A percentile compares a stretch with the other conserved stretches of the same genome.
These are phyloP conservation scores for Phytopythium mirpurense DNA, from an alignment of 352 stramenopile species.

Conservation along the genomic window DNA sequence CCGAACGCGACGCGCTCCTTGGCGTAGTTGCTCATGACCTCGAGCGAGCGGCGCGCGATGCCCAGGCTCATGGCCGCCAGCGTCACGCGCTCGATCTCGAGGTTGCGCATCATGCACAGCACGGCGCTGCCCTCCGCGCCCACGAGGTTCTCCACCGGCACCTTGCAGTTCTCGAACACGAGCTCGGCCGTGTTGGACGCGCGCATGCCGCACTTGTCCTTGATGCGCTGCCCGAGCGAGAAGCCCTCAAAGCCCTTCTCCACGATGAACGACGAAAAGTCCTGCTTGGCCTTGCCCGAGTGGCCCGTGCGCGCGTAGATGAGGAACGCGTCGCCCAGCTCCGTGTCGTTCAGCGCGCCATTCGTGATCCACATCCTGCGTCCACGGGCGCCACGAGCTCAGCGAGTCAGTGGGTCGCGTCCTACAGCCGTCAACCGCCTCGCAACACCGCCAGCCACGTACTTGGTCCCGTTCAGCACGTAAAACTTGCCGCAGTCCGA, in stretches of 20 bases:
- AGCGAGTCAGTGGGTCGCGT: background rate
- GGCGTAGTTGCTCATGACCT: conserved; percentile 96
- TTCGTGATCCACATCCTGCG: conserved; percentile 99
- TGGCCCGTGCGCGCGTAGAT: conserved; percentile 96
- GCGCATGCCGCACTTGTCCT: conserved; percentile 98
- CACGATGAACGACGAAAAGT: conserved; percentile 98
- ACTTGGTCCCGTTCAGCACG: conserved; percentile 86
- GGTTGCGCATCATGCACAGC: conserved; percentile 95
- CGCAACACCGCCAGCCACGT: conserved; percentile 11
- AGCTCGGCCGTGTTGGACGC: conserved; percentile 97
- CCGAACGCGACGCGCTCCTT: conserved; percentile 95
- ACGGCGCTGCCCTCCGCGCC: conserved; percentile 67
- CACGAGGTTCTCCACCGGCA: conserved; percentile 92
- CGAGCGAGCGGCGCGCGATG: conserved; percentile 95
- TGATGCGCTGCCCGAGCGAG: conserved; percentile 96
- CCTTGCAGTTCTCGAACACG: conserved; percentile 97
- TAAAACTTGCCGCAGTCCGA: conserved; percentile 88
- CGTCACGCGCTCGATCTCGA: conserved; percentile 98
- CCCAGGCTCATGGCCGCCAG: conserved; percentile 96
- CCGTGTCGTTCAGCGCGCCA: conserved; percentile 92
- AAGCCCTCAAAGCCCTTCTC: conserved; percentile 97
- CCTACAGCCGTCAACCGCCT: background rate
- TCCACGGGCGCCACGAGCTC: background rate
- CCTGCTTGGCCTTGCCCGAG: conserved; percentile 70
- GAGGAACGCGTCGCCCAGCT: conserved; percentile 96